These are phyloP conservation scores for Cercospora sp. DNA, from an alignment of 2,329 filamentous ascomycete species.

Conservation along the genomic window DNA sequence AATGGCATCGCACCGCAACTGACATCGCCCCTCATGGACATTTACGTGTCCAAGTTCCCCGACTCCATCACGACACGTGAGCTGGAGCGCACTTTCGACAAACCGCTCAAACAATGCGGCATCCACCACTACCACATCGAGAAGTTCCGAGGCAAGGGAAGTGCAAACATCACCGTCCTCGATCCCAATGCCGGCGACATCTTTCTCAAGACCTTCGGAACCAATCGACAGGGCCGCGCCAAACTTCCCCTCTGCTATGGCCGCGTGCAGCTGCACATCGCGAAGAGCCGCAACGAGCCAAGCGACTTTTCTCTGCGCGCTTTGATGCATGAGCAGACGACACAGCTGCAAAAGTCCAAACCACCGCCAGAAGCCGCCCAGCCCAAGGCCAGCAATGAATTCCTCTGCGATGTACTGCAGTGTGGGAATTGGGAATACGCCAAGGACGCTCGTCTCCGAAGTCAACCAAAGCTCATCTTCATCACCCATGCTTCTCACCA, in stretches of 20 bases:
- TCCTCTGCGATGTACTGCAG: conserved; percentile 39
- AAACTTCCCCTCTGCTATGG: conserved; percentile 22
- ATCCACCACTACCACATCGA: conserved; percentile 48
- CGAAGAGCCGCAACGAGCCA: conserved; percentile 16
- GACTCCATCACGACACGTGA: conserved; percentile 44
- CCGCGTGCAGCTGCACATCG: conserved; percentile 9
- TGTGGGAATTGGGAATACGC: conserved; percentile 50
- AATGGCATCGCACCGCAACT: not conserved
- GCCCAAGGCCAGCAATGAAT: conserved; percentile 31
- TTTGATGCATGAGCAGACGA: conserved; percentile 28
- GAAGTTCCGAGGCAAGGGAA: conserved; percentile 44
- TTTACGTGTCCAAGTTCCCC: conserved; percentile 49
- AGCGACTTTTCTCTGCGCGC: conserved; percentile 31
- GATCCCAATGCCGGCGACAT: conserved; percentile 41
- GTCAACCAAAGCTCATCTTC: conserved; percentile 40
- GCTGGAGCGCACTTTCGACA: conserved; percentile 44
- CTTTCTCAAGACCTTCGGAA: conserved; percentile 46
- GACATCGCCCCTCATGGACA: conserved; percentile 44
- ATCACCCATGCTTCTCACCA: conserved; percentile 45
- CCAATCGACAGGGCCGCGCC: conserved; percentile 19
- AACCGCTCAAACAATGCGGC: conserved; percentile 41
- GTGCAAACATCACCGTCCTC: conserved; percentile 52
- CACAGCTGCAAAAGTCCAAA: conserved; percentile 12
- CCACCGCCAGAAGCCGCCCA: not conserved
- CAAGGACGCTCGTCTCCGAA: conserved; percentile 25